Evolutionary conservation across 345 rosid species (phyloP), one percentile per base, ranked within the genome.

Genomic region (Adansonia digitata): DNA sequence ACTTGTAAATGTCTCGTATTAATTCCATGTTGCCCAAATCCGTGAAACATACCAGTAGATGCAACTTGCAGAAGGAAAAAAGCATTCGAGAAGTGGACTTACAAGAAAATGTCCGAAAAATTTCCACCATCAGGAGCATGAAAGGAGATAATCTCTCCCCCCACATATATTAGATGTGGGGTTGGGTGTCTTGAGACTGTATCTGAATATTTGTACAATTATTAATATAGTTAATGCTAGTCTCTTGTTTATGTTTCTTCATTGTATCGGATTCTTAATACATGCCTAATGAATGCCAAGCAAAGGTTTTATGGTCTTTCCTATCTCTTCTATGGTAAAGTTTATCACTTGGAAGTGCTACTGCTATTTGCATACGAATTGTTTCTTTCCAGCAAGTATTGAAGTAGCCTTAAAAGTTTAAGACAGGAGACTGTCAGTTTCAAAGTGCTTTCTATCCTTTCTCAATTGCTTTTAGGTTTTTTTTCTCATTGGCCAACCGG

Each of bases 1-100:
- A 81, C 79, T 74, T 92, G 83, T 90, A 78, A 79, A 45, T 34
- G 15, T 79, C 48, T 68, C 12, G 49, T 10, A 27, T 29, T 57
- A n/a, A n/a, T n/a, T n/a, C 26, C 35, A 18, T 13, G 42, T 29
- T 18, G 24, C 42, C 72, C 14, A 69, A 27, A 69, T 9, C 15
- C 18, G 13, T 2, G 24, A 68, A 68, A 14, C 37, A 27, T 10
- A 14, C 15, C 26, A 27, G 15, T 46, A 27, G 22, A 45, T 18
- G 24, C 72, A 17, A 46, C 71, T 66, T 74, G 74, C 74, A 37
- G 75, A 75, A 5, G 49, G 51, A 42, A 24, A 76, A 13, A 73
- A 14, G 40, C 31, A 20, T 17, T 53, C 63, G 53, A 76, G 71
- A 74, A 49, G 56, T 22, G 40, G 18, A 26, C 63, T 24, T 34